phyloP scores from a whole-genome alignment of 2,329 filamentous ascomycete genomes.

The Podosphaera fusca region DNA sequence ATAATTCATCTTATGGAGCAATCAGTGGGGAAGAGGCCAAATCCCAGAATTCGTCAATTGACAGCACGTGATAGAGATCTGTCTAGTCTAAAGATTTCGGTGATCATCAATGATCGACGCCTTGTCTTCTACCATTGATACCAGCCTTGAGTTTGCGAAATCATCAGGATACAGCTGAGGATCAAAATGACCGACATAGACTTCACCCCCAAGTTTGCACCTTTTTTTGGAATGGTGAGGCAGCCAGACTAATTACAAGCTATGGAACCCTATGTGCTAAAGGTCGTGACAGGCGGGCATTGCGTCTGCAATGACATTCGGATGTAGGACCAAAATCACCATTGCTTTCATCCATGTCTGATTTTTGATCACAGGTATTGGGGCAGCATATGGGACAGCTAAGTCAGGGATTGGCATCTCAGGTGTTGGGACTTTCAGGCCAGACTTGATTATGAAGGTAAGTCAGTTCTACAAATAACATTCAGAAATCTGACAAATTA shows the following conservation, averaged over 20 bases:
- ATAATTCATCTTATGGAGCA: too few species aligned
- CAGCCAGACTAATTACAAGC: conserved; percentile 8
- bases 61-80: too few species aligned
- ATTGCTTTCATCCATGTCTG: conserved; percentile 13
- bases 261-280: conserved; percentile 7
- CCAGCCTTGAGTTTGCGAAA: too few species aligned
- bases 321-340: conserved; percentile 31
- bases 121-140: too few species aligned
- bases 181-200: conserved; percentile 32
- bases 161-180: conserved; percentile 5
- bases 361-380: conserved; percentile 19
- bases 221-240: conserved; percentile 70
- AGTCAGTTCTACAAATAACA: conserved; percentile 3
- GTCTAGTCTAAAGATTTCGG: too few species aligned
- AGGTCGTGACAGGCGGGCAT: conserved; percentile 40
- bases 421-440: conserved; percentile 63
- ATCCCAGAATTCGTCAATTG: too few species aligned
- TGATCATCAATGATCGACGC: too few species aligned
- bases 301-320: conserved; percentile 62
- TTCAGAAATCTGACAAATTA: neutral
- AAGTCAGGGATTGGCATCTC: conserved; percentile 78
- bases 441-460: conserved; percentile 83
- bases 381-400: conserved; percentile 69
- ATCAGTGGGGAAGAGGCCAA: too few species aligned
- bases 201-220: conserved; percentile 57